A percentile compares a stretch with the other conserved stretches of the same genome.
Conservation (phyloP, 2,329 filamentous ascomycete species). For the Fusarium anthophilum region DNA sequence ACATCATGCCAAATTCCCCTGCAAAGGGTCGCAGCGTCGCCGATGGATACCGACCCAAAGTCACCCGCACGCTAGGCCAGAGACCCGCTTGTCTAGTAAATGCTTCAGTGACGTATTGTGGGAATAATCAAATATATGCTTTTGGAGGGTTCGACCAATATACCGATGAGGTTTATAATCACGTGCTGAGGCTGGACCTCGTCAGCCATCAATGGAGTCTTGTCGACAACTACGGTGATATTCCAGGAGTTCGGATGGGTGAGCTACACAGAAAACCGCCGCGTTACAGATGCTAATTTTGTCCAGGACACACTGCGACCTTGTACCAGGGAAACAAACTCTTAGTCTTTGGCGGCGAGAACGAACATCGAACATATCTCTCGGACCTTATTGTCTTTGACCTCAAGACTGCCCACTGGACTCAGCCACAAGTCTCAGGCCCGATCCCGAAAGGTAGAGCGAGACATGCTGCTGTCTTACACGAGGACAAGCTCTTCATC, state of each 20-base stretch:
- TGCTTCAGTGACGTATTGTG: slow-evolving; percentile 98
- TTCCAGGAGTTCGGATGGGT: slow-evolving; percentile 97
- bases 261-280: slow-evolving; percentile 44
- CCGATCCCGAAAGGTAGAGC: slow-evolving; percentile 89
- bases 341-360: slow-evolving; percentile 97
- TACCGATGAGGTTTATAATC: slow-evolving; percentile 98
- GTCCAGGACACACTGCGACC: slow-evolving; percentile 87
- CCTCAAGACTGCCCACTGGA: slow-evolving; percentile 93
- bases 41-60: slow-evolving; percentile 85
- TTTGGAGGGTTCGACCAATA: slow-evolving; percentile 99
- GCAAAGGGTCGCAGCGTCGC: slow-evolving; percentile 70
- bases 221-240: slow-evolving; percentile 98
- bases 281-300: slow-evolving; percentile 9
- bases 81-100: slow-evolving; percentile 95
- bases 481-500: slow-evolving; percentile 96
- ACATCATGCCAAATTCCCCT: slow-evolving; percentile 90
- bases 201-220: slow-evolving; percentile 91
- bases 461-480: slow-evolving; percentile 90
- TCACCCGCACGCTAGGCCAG: slow-evolving; percentile 80
- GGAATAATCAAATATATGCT: slow-evolving; percentile 96
- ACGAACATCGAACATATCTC: slow-evolving; percentile 94
- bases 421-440: slow-evolving; percentile 86
- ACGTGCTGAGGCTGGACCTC: slow-evolving; percentile 90
- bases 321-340: slow-evolving; percentile 94
- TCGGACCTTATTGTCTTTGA: slow-evolving; percentile 97